Evolutionary conservation across 2,329 filamentous ascomycete species (phyloP).

Genomic region (Fusarium circinatum): DNA sequence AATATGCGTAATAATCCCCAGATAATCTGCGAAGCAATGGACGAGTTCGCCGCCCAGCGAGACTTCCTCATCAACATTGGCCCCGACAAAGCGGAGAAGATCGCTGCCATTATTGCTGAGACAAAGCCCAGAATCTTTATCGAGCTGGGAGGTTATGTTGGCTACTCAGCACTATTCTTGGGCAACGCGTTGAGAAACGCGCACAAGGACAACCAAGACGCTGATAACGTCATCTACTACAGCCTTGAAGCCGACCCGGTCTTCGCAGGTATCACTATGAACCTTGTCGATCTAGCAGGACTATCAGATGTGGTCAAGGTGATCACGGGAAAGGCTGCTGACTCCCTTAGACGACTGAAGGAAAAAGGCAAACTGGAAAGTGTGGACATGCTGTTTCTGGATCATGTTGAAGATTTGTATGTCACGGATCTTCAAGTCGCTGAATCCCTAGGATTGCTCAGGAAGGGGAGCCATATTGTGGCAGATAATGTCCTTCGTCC

Average conservation of each 20-base stretch:
- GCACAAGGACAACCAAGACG: not conserved
- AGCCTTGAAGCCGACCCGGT: not conserved
- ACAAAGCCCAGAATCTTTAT: not conserved
- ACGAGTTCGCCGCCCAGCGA: not conserved
- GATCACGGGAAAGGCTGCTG: not conserved
- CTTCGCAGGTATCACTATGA: not conserved
- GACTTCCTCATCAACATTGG: not conserved
- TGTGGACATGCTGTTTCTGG: not conserved
- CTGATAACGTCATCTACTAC: not conserved
- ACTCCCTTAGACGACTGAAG: not conserved
- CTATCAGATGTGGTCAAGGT: not conserved
- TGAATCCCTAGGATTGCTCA: not conserved
- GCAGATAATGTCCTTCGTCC: not conserved
- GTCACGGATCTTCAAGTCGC: accelerated
- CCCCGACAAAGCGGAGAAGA: not conserved
- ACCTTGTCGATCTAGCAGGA: not conserved
- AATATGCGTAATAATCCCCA: not conserved
- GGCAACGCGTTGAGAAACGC: not conserved
- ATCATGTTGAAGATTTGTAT: not conserved
- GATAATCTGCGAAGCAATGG: not conserved
- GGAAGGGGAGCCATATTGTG: not conserved
- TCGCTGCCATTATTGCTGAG: not conserved
- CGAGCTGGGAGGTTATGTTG: not conserved
- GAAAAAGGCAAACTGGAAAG: not conserved
- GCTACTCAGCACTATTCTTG: not conserved